Evolutionary conservation across 1,284 basidiomycete genomes (phyloP).

Genomic region (Vanrija pseudolonga): DNA sequence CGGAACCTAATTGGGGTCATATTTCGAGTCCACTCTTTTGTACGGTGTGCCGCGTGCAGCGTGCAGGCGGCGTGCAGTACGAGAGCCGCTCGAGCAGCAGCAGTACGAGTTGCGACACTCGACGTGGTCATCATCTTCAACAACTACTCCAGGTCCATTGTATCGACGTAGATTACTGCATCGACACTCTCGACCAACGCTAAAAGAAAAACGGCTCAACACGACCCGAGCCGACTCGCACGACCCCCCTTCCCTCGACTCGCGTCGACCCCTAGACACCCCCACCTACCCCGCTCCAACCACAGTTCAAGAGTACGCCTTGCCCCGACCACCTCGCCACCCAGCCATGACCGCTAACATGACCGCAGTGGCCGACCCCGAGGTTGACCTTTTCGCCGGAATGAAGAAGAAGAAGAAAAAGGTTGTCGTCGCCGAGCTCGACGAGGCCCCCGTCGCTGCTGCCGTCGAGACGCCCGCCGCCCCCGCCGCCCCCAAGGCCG

Average conservation of each 20-base stretch:
- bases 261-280: not conserved
- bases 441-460: conserved; percentile 33
- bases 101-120: no score
- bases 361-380: conserved; percentile 44
- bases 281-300: not conserved
- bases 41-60: no score
- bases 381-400: conserved; percentile 52
- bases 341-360: not conserved
- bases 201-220: not conserved
- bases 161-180: not conserved
- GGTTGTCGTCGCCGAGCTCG: conserved; percentile 47
- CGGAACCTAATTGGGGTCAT: no score
- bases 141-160: not conserved
- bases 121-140: not conserved
- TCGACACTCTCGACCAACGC: not conserved
- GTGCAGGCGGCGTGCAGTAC: not conserved
- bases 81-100: not conserved
- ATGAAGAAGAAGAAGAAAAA: conserved; percentile 56
- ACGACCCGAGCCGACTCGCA: not conserved
- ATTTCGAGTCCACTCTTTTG: no score
- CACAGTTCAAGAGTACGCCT: conserved; percentile 6
- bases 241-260: not conserved
- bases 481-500: conserved; percentile 15
- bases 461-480: conserved; percentile 40
- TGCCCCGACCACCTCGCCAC: not conserved